Base-by-base conservation (phyloP, 768 basidiomycete species). In the Leccinellum albellum region DNA sequence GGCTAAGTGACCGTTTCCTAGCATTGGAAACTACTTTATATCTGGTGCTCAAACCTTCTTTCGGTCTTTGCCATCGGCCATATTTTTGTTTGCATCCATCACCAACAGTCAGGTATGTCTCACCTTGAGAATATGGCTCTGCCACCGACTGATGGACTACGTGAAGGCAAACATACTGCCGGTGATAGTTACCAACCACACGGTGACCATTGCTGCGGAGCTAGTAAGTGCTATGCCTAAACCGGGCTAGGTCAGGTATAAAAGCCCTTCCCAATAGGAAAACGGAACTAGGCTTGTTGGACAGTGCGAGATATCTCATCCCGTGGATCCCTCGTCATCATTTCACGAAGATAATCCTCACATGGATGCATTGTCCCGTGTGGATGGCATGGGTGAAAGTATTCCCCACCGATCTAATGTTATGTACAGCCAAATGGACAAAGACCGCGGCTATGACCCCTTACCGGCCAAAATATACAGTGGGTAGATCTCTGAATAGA, bases 301-400 rank as follows among this genome's bases (percentile, higher is more conserved):
- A 15, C 94, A 97, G 73, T 96, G 93, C 69, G 89, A 93, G 65
- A 94, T 96, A 62, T 94, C 93, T 3, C 94, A 96, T 70, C 94
- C 94, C 4, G 81, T 88, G 37, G 58, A 71, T 26, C 70, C 67
- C 26, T 53, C 60, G 24, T 45, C 70, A 50, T 61, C 68, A 31
- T 65, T 75, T 44, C 61, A 71, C 53, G 66, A 67, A 32, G 69
- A 73, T 24, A 7, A n/a, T 50, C 47, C 53, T 31, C 33, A 68
- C n/a, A 69, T 75, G 20, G 78, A 78, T 35, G 69, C 74, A 26
- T 63, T 70, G 54, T 82, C 81, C 24, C 80, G 81, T 40, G 66
- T 78, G 6, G 84, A 87, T 60, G 85, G 79, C 32, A 75, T 85
- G 67, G 82, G 78, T 40, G 79, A 78, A 64, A 70, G 70, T 21